Evolutionary conservation across 75 land plant species (phyloP).

Genomic region (Sequoiadendron giganteum): DNA sequence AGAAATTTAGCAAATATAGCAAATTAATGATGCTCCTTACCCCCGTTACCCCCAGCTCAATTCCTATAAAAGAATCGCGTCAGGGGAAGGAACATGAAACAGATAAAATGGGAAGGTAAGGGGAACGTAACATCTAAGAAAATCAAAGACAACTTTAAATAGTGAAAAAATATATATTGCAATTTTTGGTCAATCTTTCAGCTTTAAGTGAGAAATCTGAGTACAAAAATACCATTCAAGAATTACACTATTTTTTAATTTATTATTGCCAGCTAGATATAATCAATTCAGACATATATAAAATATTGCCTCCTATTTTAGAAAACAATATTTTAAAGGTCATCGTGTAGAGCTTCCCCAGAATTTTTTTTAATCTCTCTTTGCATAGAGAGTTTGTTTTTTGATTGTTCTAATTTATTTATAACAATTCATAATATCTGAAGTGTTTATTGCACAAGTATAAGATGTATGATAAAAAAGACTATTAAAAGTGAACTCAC

Average conservation of each 20-base stretch:
- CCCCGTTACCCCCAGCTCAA: too few species aligned
- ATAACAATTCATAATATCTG: background rate
- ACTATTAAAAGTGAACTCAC: conserved; percentile 26
- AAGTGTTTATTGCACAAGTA: background rate
- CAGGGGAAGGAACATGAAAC: background rate
- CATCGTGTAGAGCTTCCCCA: background rate
- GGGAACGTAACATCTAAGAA: background rate
- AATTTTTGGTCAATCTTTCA: background rate
- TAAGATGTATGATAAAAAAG: background rate
- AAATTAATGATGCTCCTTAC: background rate
- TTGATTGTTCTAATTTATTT: too few species aligned
- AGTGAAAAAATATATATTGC: background rate
- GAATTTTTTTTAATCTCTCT: background rate
- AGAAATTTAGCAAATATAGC: background rate
- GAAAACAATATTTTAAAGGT: background rate
- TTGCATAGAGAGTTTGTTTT: too few species aligned
- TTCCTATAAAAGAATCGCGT: background rate
- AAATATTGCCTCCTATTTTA: background rate
- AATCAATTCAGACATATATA: background rate
- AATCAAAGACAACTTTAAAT: background rate
- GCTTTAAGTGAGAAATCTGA: background rate
- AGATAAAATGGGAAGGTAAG: background rate
- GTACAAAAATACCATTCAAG: background rate
- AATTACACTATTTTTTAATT: background rate
- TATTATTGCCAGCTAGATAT: background rate